Evolutionary conservation across 169 alveolate species (phyloP).

Genomic region (Eimeria sp.): DNA sequence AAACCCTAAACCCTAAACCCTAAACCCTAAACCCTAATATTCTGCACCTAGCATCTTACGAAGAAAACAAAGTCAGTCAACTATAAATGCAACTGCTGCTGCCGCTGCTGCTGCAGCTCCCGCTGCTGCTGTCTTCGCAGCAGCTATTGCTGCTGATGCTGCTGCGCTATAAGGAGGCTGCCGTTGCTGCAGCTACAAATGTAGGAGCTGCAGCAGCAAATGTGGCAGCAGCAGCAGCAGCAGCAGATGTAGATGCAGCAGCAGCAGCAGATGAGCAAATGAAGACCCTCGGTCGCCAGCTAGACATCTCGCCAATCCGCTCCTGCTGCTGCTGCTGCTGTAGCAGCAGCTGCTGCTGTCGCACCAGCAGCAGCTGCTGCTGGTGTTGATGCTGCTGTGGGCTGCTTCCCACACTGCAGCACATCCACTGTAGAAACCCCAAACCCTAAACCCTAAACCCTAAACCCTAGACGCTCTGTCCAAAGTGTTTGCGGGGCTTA

Average conservation of each 20-base stretch:
- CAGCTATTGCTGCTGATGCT: not conserved
- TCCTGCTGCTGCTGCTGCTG: not conserved
- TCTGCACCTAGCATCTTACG: not conserved
- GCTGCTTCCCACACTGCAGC: not conserved
- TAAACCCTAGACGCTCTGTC: slow-evolving; percentile 12
- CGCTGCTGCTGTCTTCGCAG: not conserved
- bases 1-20: slow-evolving; percentile 34
- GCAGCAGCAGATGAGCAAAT: not conserved
- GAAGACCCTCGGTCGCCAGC: not conserved
- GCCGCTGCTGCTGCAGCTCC: not conserved
- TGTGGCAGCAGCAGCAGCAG: no score
- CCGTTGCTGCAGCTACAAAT: not conserved
- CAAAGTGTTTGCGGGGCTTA: no score
- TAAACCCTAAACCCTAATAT: not conserved
- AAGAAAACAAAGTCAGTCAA: not conserved
- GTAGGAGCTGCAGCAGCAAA: not conserved
- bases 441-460: slow-evolving; percentile 57
- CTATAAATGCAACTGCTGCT: not conserved
- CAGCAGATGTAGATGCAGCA: not conserved
- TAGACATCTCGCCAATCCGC: not conserved
- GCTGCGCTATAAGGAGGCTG: not conserved
- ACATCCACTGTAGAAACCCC: not conserved
- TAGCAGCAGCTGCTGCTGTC: not conserved
- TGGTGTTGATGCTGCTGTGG: not conserved
- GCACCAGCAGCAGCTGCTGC: not conserved